Conservation (phyloP, 306 rosid genomes). For the Pyrus betulifolia region DNA sequence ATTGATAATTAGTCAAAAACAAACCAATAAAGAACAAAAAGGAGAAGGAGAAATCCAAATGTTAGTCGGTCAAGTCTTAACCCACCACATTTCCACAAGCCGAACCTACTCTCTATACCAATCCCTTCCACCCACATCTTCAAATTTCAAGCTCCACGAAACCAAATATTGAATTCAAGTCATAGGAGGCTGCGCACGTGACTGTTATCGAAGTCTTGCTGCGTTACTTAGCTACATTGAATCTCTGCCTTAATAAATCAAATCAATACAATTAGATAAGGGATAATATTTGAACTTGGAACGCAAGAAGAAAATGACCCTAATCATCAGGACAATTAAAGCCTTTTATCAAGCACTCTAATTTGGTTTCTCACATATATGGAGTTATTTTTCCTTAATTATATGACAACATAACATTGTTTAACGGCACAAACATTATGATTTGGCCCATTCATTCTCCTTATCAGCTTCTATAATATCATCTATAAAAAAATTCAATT, state of each 20-base stretch:
- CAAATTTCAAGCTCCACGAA: neutral
- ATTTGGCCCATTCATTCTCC: too few relatives aligned
- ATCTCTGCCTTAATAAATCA: neutral
- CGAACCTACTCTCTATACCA: neutral
- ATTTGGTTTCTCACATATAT: too few relatives aligned
- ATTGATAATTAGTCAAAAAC: neutral
- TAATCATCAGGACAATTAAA: too few relatives aligned
- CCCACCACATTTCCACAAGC: neutral
- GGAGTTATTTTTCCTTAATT: too few relatives aligned
- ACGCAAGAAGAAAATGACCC: too few relatives aligned
- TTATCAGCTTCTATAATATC: too few relatives aligned
- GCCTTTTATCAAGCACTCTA: too few relatives aligned
- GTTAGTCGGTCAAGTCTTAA: neutral
- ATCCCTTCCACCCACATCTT: neutral
- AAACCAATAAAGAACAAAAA: neutral
- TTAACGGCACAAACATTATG: too few relatives aligned
- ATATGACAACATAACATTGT: too few relatives aligned
- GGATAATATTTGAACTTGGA: too few relatives aligned
- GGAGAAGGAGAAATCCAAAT: neutral
- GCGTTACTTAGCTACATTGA: neutral
- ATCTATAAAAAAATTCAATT: too few relatives aligned
- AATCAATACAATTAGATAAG: too few relatives aligned
- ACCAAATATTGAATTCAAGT: slow-evolving; percentile 1
- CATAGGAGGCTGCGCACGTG: slow-evolving; percentile 53
- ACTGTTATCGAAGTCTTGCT: neutral